phyloP scores from a whole-genome alignment of 139 green algal species.

The Chlorella ohadii region DNA sequence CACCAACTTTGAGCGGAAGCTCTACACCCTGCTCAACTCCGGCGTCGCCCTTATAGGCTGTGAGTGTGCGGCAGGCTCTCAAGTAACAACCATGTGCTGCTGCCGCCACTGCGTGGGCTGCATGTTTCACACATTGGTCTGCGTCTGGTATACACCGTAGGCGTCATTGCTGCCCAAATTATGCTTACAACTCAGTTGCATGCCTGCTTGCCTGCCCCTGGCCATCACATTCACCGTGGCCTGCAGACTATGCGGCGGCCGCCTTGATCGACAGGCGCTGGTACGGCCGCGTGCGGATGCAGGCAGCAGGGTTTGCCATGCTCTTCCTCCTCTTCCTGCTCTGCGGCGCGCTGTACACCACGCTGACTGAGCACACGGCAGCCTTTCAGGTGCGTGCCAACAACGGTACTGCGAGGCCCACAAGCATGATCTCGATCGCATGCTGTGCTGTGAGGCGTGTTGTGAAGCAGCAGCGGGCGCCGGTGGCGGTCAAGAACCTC shows the following conservation, averaged over 20 bases:
- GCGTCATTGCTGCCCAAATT: too few species aligned
- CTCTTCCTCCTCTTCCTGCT: conserved; percentile 73
- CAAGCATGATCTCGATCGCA: too few species aligned
- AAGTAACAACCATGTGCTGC: too few species aligned
- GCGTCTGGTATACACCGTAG: too few species aligned
- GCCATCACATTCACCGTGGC: too few species aligned
- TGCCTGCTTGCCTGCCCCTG: background rate
- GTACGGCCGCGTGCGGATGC: conserved; percentile 57
- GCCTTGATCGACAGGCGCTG: conserved; percentile 67
- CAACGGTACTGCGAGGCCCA: too few species aligned
- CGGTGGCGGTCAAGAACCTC: too few species aligned
- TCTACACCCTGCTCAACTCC: conserved; percentile 81
- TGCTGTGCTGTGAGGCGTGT: too few species aligned
- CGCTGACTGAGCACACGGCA: conserved; percentile 38
- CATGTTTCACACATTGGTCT: background rate
- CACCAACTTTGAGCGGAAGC: conserved; percentile 52
- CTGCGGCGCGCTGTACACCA: conserved; percentile 55
- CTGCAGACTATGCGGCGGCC: conserved; percentile 72
- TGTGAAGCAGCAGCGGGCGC: too few species aligned
- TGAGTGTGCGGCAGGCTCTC: too few species aligned
- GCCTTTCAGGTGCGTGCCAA: conserved; percentile 29
- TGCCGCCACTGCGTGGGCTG: background rate
- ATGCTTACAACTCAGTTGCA: too few species aligned
- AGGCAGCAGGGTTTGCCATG: conserved; percentile 63
- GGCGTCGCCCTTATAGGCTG: conserved; percentile 65